phyloP scores from a whole-genome alignment of 2,329 filamentous ascomycete species.

The Fusarium goolgardi region DNA sequence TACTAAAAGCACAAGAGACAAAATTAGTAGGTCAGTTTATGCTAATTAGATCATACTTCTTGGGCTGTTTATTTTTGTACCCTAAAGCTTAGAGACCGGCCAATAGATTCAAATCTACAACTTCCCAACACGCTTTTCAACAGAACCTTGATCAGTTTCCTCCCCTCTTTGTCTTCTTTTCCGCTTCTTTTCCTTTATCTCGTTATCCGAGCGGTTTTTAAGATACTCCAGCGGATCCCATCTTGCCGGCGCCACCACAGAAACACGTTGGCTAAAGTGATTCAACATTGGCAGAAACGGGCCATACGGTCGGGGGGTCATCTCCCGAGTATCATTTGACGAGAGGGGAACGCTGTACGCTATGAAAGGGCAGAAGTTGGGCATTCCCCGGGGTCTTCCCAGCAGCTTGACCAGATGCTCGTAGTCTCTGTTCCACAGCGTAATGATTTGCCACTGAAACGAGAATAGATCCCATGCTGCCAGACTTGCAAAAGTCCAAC shows the following conservation, averaged over 20 bases:
- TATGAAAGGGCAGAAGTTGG: neutral
- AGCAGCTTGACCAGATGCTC: neutral
- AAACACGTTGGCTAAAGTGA: fast-evolving
- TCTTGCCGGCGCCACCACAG: neutral
- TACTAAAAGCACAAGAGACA: neutral
- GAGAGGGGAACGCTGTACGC: neutral
- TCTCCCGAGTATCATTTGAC: neutral
- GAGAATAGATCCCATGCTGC: slow-evolving; percentile 13
- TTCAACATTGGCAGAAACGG: slow-evolving; percentile 15
- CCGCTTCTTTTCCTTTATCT: neutral
- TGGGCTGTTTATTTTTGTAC: neutral
- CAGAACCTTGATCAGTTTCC: neutral
- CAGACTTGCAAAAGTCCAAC: slow-evolving; percentile 18
- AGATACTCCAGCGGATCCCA: slow-evolving; percentile 15
- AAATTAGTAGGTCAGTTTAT: neutral
- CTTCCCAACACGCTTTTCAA: neutral
- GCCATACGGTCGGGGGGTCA: neutral
- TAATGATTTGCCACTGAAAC: neutral
- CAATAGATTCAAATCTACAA: too few species aligned
- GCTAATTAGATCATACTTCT: neutral
- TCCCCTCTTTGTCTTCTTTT: neutral
- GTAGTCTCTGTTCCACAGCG: neutral
- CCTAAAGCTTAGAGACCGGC: too few species aligned
- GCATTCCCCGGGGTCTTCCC: neutral
- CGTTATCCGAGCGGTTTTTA: neutral